Evolutionary conservation across 2,329 filamentous ascomycete genomes (phyloP), one percentile per base, ranked within the genome.

Genomic region (Diplodia mutila): DNA sequence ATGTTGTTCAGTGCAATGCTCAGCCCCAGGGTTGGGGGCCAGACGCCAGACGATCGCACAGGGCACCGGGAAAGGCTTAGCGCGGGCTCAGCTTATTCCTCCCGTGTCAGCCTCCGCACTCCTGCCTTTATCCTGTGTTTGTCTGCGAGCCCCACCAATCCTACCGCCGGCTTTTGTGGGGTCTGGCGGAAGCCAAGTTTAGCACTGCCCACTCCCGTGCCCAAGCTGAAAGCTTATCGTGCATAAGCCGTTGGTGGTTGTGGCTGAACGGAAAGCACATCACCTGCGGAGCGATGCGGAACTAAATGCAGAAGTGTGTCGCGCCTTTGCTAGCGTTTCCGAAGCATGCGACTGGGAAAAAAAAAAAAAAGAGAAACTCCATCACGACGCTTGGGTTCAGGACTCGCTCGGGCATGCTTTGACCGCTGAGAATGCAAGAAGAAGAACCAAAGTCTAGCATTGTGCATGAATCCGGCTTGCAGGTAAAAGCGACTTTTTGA

Each of bases 401-500:
- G 29, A 29, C 3, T 37, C 34, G 34, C 34, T 37, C 9, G 34
- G 12, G 34, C 34, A 37, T 37, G 34, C 34, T 37, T 37, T 3
- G 34, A 37, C 25, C 49, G 27, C 23, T 16, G 14, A n/a, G 2
- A 29, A 52, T n/a, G 23, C 27, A 29, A 12, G n/a, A 37, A 57
- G 21, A 57, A 39, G n/a, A 42, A 39, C 25, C n/a, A 21, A 46
- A n/a, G 34, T 46, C 55, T 59, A 59, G 23, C 55, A 59, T 46
- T 59, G 29, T 59, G 55, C 55, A 46, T 59, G 32, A 23, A 23
- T 29, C 55, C 53, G 25, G 32, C 23, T 23, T 25, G 55, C 59
- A 64, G 29, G 16, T 54, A 29, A 46, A 61, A 49, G 18, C 57
- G 42, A 49, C 59, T 63, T 63, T 63, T 65, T 65, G 32, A 42